Percentiles rank a stretch among this genome's conserved stretches.
Conservation (phyloP, 2,329 filamentous ascomycete genomes). For the Bipolaris sorokiniana region DNA sequence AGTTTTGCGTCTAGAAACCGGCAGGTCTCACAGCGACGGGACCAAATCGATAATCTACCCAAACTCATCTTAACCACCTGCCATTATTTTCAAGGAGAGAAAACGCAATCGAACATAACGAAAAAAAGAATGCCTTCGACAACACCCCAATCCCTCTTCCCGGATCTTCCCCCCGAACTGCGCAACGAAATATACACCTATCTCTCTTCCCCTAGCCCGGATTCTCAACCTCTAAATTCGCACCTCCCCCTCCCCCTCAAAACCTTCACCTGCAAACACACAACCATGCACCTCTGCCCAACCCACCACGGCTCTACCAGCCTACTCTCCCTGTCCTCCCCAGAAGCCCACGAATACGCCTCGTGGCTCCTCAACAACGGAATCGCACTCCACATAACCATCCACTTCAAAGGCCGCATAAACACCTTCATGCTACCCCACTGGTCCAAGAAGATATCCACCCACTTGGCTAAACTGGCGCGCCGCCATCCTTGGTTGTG, state of each 20-base stretch:
- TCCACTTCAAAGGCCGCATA: constrained; percentile 36
- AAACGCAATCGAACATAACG: background rate
- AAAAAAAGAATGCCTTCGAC: constrained; percentile 8
- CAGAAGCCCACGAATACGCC: constrained; percentile 37
- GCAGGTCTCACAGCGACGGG: no score
- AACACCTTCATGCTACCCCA: constrained; percentile 35
- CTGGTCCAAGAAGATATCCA: constrained; percentile 35
- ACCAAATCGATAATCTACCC: background rate
- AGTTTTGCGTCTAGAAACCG: background rate
- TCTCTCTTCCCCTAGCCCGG: constrained; percentile 14
- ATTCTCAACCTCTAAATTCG: constrained; percentile 9
- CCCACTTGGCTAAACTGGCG: constrained; percentile 31
- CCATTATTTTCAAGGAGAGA: no score
- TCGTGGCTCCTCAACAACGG: constrained; percentile 30
- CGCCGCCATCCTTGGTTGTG: constrained; percentile 34
- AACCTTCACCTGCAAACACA: constrained; percentile 34
- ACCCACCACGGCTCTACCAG: constrained; percentile 29
- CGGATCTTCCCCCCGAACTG: constrained; percentile 38
- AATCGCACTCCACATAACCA: constrained; percentile 26
- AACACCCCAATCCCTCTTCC: constrained; percentile 25
- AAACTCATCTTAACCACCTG: background rate
- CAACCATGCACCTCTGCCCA: constrained; percentile 29
- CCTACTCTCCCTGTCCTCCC: constrained; percentile 33
- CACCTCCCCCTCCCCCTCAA: constrained; percentile 33
- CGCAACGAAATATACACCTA: constrained; percentile 40